Conservation (phyloP, 495 filamentous ascomycete species). For the Trichocladium antarcticum region DNA sequence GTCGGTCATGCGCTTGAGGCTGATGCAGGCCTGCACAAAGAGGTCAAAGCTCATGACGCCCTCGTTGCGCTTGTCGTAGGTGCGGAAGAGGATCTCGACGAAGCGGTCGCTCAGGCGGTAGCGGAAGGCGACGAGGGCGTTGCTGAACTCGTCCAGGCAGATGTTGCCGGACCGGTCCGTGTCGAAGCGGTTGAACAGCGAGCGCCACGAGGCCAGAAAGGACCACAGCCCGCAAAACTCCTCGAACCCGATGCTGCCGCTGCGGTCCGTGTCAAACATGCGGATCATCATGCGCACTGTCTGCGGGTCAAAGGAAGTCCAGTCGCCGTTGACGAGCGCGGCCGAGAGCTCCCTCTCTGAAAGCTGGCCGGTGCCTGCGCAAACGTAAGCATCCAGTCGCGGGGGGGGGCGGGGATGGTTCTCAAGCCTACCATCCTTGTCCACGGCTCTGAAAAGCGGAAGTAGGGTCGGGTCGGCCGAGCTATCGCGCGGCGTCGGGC, state of each 20-base stretch:
- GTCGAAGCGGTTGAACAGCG: constrained; percentile 93
- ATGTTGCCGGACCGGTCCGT: constrained; percentile 79
- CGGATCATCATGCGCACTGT: constrained; percentile 98
- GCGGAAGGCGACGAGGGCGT: constrained; percentile 87
- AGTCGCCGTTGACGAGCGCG: constrained; percentile 94
- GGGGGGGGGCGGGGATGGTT: neutral
- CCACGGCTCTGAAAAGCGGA: constrained; percentile 83
- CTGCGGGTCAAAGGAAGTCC: constrained; percentile 85
- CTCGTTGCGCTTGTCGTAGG: constrained; percentile 48
- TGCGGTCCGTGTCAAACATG: constrained; percentile 92
- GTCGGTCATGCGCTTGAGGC: constrained; percentile 94
- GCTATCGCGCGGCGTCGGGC: constrained; percentile 48
- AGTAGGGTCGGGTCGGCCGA: constrained; percentile 63
- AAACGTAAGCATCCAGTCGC: constrained; percentile 20
- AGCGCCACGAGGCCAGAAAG: constrained; percentile 87
- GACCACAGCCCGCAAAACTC: constrained; percentile 95
- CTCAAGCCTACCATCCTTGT: constrained; percentile 54
- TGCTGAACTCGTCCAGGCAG: constrained; percentile 72
- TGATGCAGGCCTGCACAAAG: constrained; percentile 96
- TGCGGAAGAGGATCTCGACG: constrained; percentile 64
- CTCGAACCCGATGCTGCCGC: constrained; percentile 81
- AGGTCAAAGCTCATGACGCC: constrained; percentile 86
- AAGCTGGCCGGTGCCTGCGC: constrained; percentile 59
- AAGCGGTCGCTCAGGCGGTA: constrained; percentile 80
- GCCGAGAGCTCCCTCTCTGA: constrained; percentile 80